Evolutionary conservation across 345 rosid species (phyloP).

Genomic region (rapeseed (Brassica napus)): Da-Ae NC_063438.1:8991001-8991500

Average conservation of each 20-base stretch:
- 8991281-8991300: constrained; percentile 65
- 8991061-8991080: constrained; percentile 36
- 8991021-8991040: constrained; percentile 33
- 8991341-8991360: constrained; percentile 47
- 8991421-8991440: background rate
- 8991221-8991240: constrained; percentile 32
- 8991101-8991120: constrained; percentile 40
- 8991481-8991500: background rate
- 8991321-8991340: constrained; percentile 50
- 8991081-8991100: constrained; percentile 45
- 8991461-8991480: background rate
- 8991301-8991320: constrained; percentile 38
- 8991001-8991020: background rate
- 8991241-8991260: constrained; percentile 45
- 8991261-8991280: constrained; percentile 43
- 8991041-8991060: constrained; percentile 40
- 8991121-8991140: background rate
- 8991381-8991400: background rate
- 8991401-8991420: background rate
- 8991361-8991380: background rate
- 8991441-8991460: background rate
- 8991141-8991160: background rate
- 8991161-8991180: background rate
- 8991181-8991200: background rate
- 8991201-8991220: constrained; percentile 51